phyloP scores from a whole-genome alignment of 768 basidiomycete species.

The Amanita pallidorosea region DNA sequence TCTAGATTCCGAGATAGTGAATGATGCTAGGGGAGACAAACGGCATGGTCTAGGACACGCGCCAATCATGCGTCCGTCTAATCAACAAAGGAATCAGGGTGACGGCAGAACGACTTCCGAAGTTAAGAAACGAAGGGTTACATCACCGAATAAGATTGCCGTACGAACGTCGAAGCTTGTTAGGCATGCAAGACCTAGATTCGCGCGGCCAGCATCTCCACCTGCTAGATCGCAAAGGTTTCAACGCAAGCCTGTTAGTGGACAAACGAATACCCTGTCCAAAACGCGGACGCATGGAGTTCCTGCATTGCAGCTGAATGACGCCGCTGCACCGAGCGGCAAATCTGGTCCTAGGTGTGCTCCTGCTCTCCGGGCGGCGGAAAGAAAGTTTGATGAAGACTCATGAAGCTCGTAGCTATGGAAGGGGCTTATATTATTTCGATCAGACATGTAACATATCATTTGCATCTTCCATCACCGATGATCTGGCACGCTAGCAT shows the following conservation, averaged over 20 bases:
- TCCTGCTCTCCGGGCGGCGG: neutral
- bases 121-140: slow-evolving; percentile 23
- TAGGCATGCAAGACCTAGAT: slow-evolving; percentile 10
- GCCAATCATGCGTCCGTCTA: neutral
- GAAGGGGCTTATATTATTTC: slow-evolving; percentile 1
- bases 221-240: neutral
- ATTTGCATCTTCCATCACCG: neutral
- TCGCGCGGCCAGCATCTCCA: slow-evolving; percentile 6
- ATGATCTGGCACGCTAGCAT: too few species aligned
- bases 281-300: neutral
- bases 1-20: neutral
- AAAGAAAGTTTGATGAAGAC: neutral
- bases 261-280: neutral
- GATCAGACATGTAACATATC: slow-evolving; percentile 3
- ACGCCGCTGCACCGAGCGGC: neutral
- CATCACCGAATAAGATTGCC: slow-evolving; percentile 9
- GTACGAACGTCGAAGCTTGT: slow-evolving; percentile 8
- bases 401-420: neutral
- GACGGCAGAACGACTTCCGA: slow-evolving; percentile 9
- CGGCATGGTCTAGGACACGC: neutral
- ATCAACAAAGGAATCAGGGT: neutral
- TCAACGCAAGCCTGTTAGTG: neutral
- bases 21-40: neutral
- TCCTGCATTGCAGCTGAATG: neutral
- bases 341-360: neutral